Evolutionary conservation across 768 basidiomycete genomes (phyloP).

Genomic region (Phlebiopsis flavidoalba): DNA sequence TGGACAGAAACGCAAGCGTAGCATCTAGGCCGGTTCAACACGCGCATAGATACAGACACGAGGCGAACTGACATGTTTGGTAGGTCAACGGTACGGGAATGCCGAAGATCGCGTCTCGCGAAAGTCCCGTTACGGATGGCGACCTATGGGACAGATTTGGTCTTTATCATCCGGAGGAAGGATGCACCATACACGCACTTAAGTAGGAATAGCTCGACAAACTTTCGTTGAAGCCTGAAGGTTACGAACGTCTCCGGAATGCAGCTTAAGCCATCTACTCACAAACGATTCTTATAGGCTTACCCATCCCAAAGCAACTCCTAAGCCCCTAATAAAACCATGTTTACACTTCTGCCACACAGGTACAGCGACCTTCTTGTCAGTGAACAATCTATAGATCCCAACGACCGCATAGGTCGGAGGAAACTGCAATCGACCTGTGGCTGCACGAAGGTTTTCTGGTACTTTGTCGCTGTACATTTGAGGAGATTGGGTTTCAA

Average conservation of each 20-base stretch:
- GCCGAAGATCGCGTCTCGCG: conserved; percentile 61
- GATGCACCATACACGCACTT: conserved; percentile 36
- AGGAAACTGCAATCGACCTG: conserved; percentile 63
- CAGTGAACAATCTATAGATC: conserved; percentile 75
- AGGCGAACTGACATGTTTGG: conserved; percentile 53
- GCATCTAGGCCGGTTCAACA: conserved; percentile 48
- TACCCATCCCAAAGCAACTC: conserved; percentile 71
- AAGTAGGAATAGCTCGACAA: conserved; percentile 58
- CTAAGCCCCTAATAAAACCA: conserved; percentile 62
- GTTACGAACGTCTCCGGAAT: conserved; percentile 53
- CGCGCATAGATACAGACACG: background rate
- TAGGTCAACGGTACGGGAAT: conserved; percentile 55
- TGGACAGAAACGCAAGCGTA: conserved; percentile 63
- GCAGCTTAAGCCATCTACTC: too few species aligned
- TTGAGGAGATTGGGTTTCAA: background rate
- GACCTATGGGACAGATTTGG: conserved; percentile 35
- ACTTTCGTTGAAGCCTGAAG: conserved; percentile 64
- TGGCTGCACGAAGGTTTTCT: conserved; percentile 43
- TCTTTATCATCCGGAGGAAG: background rate
- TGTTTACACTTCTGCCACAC: conserved; percentile 85
- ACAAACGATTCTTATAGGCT: conserved; percentile 13
- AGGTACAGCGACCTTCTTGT: conserved; percentile 61
- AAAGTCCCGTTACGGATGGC: conserved; percentile 56
- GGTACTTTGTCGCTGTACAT: conserved; percentile 34
- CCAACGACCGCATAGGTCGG: conserved; percentile 85